phyloP scores from a whole-genome alignment of 805 yeast genomes.

The Candida germanica region DNA sequence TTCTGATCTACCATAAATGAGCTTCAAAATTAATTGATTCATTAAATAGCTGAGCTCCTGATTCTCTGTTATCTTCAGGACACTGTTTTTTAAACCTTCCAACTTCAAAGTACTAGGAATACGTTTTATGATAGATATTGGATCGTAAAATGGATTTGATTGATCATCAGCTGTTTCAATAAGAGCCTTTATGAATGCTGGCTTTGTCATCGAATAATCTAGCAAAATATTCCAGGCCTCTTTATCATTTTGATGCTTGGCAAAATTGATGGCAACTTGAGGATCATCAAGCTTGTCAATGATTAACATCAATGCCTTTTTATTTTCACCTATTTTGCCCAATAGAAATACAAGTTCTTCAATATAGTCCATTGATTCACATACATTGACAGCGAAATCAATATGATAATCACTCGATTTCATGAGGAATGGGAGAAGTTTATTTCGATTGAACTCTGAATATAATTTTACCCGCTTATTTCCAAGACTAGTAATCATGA shows the following conservation, averaged over 20 bases:
- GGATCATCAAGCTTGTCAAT: slow-evolving; percentile 79
- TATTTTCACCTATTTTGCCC: slow-evolving; percentile 78
- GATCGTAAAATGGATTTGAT: slow-evolving; percentile 45
- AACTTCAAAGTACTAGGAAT: slow-evolving; percentile 64
- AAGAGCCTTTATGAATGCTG: slow-evolving; percentile 72
- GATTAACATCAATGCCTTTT: slow-evolving; percentile 71
- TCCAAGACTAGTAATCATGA: slow-evolving; percentile 55
- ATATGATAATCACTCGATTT: slow-evolving; percentile 61
- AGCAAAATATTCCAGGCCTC: slow-evolving; percentile 82
- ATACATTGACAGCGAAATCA: slow-evolving; percentile 63
- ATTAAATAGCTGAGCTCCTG: slow-evolving; percentile 54
- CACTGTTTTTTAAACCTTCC: slow-evolving; percentile 59
- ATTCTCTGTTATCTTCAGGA: slow-evolving; percentile 60
- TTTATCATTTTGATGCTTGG: slow-evolving; percentile 58
- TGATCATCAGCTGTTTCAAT: slow-evolving; percentile 65
- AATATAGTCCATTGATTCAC: slow-evolving; percentile 50
- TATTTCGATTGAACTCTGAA: slow-evolving; percentile 55
- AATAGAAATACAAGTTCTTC: slow-evolving; percentile 79
- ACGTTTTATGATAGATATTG: slow-evolving; percentile 62
- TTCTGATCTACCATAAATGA: slow-evolving; percentile 31
- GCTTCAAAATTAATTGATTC: slow-evolving; percentile 48
- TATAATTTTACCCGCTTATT: slow-evolving; percentile 64
- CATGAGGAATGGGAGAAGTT: slow-evolving; percentile 60
- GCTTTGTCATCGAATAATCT: slow-evolving; percentile 65
- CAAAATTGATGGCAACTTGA: slow-evolving; percentile 75